Conservation (phyloP, 164 flowering plant genomes). For the Tinospora cordifolia region DNA sequence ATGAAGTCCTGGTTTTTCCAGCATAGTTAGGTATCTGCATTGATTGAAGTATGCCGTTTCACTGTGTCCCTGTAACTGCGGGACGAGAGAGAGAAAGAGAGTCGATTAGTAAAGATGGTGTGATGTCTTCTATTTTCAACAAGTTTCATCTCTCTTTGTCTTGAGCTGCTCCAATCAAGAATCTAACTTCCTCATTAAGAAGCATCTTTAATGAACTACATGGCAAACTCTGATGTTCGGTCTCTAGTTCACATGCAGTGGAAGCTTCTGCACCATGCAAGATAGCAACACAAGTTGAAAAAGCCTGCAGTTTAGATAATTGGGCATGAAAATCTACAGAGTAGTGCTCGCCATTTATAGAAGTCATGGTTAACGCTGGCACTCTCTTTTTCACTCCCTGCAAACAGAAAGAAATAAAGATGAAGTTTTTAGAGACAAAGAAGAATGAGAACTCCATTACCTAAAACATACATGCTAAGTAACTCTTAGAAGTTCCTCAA, state of each 20-base stretch:
- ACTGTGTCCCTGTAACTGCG: constrained; percentile 59
- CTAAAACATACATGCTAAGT: no score
- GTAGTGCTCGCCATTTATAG: constrained; percentile 47
- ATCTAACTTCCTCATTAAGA: constrained; percentile 55
- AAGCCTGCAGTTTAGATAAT: constrained; percentile 77
- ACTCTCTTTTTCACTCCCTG: constrained; percentile 65
- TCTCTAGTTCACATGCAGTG: constrained; percentile 22
- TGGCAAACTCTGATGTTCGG: constrained; percentile 26
- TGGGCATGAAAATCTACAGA: constrained; percentile 78
- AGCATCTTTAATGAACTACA: constrained; percentile 54
- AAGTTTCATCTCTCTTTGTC: constrained; percentile 48
- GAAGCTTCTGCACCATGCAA: constrained; percentile 57
- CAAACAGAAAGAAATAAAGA: constrained; percentile 3
- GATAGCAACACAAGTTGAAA: constrained; percentile 73
- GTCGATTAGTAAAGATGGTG: constrained; percentile 40
- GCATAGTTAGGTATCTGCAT: neutral
- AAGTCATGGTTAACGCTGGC: constrained; percentile 56
- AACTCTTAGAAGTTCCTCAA: no score
- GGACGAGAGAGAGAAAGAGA: constrained; percentile 91
- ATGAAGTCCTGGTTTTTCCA: neutral
- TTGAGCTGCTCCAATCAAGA: constrained; percentile 43
- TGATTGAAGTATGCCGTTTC: neutral
- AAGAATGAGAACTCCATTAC: neutral
- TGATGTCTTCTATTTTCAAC: constrained; percentile 29
- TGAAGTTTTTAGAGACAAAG: neutral